These are phyloP conservation scores for Aspergillus incahuasiensis DNA, from an alignment of 495 filamentous ascomycete genomes.

Conservation along the genomic window DNA sequence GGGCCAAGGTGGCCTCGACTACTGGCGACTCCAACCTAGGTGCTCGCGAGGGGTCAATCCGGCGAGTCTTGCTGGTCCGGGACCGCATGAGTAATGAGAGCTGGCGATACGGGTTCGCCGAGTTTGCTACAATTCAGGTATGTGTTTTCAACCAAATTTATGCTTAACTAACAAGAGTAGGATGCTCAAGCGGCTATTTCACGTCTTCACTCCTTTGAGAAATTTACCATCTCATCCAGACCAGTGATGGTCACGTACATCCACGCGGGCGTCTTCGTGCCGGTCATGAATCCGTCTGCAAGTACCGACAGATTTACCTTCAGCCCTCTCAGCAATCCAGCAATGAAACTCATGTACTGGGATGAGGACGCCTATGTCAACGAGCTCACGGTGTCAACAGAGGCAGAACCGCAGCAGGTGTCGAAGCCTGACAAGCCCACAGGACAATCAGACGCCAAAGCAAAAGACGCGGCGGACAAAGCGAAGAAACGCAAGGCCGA, in stretches of 20 bases:
- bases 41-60: conserved; percentile 69
- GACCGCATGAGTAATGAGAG: conserved; percentile 71
- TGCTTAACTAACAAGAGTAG: conserved; percentile 26
- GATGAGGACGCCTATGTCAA: conserved; percentile 73
- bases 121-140: conserved; percentile 66
- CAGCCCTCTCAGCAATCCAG: conserved; percentile 63
- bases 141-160: neutral
- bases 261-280: conserved; percentile 84
- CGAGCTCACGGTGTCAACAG: conserved; percentile 57
- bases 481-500: conserved; percentile 70
- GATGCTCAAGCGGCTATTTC: conserved; percentile 75
- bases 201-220: conserved; percentile 70
- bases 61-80: conserved; percentile 73
- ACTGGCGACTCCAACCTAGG: conserved; percentile 68
- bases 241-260: conserved; percentile 73
- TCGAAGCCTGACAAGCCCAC: conserved; percentile 29
- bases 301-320: conserved; percentile 64
- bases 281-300: conserved; percentile 53
- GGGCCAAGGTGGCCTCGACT: conserved; percentile 68
- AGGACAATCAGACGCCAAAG: conserved; percentile 37
- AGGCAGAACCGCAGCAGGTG: conserved; percentile 26
- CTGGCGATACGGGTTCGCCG: conserved; percentile 86
- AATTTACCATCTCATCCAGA: conserved; percentile 80
- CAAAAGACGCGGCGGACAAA: conserved; percentile 52
- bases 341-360: conserved; percentile 75